phyloP scores from a whole-genome alignment of 2,329 filamentous ascomycete species.

The Colletotrichum magnum region DNA sequence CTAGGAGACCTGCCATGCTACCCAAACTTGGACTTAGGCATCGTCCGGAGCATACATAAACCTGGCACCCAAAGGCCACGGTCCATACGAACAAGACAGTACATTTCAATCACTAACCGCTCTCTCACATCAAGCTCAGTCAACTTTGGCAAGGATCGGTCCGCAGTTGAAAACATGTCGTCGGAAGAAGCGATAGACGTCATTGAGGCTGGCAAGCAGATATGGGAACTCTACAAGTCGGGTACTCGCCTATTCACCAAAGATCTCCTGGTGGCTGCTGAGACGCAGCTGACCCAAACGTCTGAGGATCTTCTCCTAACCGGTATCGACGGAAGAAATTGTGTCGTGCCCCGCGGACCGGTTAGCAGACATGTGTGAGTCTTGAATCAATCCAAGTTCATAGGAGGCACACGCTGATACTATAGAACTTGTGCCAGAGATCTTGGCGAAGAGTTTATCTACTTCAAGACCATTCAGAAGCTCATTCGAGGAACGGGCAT shows the following conservation, averaged over 20 bases:
- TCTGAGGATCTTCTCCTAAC: background rate
- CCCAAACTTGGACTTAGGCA: too few species aligned
- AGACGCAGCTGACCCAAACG: slow-evolving; percentile 1
- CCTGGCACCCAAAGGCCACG: too few species aligned
- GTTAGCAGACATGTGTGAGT: background rate
- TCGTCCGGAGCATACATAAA: too few species aligned
- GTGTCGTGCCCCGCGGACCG: background rate
- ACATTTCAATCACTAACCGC: too few species aligned
- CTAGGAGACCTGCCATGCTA: too few species aligned
- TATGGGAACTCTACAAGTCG: slow-evolving; percentile 7
- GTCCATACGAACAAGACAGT: too few species aligned
- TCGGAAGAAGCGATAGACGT: too few species aligned
- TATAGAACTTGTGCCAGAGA: background rate
- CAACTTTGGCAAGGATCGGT: background rate
- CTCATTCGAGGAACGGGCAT: background rate
- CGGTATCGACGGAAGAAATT: background rate
- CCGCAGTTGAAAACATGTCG: background rate
- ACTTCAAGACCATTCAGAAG: background rate
- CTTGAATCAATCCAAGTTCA: background rate
- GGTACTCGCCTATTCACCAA: slow-evolving; percentile 5
- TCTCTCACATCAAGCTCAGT: too few species aligned
- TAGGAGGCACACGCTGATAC: background rate
- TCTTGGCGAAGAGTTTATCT: background rate
- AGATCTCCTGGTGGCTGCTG: background rate
- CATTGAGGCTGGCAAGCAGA: background rate